phyloP scores from a whole-genome alignment of 768 basidiomycete genomes.

The Lactarius deliciosus region DNA sequence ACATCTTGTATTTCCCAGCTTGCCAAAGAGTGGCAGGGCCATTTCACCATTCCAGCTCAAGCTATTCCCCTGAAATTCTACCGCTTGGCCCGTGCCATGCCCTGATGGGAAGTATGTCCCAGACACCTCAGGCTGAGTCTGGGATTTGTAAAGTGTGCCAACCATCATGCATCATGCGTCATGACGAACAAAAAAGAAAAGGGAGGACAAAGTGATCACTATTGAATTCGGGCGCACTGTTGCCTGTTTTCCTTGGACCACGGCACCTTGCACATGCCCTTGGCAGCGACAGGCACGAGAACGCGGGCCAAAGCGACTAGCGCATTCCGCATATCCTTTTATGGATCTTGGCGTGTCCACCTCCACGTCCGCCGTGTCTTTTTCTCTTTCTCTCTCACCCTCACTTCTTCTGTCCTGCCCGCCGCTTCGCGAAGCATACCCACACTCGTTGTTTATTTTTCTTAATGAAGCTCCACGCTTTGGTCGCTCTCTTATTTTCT shows the following conservation, averaged over 20 bases:
- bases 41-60: not conserved
- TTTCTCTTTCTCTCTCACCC: not conserved
- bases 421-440: slow-evolving; percentile 2
- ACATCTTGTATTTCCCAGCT: not conserved
- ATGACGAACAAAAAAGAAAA: not conserved
- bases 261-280: not conserved
- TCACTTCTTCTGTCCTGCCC: not conserved
- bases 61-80: not conserved
- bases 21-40: no score
- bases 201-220: not conserved
- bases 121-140: not conserved
- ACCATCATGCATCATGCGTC: not conserved
- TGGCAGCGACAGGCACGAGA: not conserved
- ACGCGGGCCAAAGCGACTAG: not conserved
- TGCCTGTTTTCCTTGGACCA: not conserved
- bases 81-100: not conserved
- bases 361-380: no score
- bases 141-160: not conserved
- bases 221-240: not conserved
- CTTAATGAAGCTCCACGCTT: slow-evolving; percentile 35
- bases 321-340: slow-evolving; percentile 10
- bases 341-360: not conserved
- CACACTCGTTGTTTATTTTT: not conserved
- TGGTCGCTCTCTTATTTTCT: slow-evolving; percentile 30
- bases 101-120: not conserved